Base-by-base conservation (phyloP, 2,329 filamentous ascomycete genomes). In the Aureobasidium pullulans region DNA sequence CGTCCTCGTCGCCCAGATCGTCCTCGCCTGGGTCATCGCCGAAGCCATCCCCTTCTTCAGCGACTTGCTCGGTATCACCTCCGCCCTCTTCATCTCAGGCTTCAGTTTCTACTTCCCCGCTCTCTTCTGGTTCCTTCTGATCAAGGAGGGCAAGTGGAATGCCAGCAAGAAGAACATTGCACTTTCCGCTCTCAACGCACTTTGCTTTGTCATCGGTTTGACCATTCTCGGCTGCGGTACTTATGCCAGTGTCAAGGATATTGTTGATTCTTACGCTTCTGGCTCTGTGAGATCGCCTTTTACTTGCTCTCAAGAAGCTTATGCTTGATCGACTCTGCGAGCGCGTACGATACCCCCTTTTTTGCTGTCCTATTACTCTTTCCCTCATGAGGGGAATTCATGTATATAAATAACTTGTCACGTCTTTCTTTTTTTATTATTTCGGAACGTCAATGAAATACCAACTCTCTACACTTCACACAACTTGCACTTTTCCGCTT, bases 41-140 rank as follows among this genome's bases (percentile, higher is more conserved):
- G 82, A 88, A 69, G 83, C 85, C 0, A 87, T 90, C 11, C 88
- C 88, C 1, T 82, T 86, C 62, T 90, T 90, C 76, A 85, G 84
- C 69, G 80, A 83, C 56, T 75, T 90, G 8, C 76, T 90, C n/a
- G 83, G 84, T 6, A 72, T 90, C 52, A 84, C 89, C 63, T 74
- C 67, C n/a, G 66, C 83, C 1, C 71, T 88, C 1, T 89, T 89
- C 66, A 84, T 82, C 39, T 84, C 79, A 60, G 88, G 86, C 82
- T 90, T 89, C 65, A 68, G 65, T 29, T 73, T 69, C 64, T 72
- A 72, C 66, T 71, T 72, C 63, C 71, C 71, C 6, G 70, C 70
- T 3, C 61, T 72, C 8, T 72, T 73, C 66, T 73, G 71, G 71
- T 71, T 72, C 57, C 76, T 75, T 62, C 70, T 83, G 61, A 63